Conservation (phyloP, 176 grass and related monocot species). For the Dactylis glomerata region DNA sequence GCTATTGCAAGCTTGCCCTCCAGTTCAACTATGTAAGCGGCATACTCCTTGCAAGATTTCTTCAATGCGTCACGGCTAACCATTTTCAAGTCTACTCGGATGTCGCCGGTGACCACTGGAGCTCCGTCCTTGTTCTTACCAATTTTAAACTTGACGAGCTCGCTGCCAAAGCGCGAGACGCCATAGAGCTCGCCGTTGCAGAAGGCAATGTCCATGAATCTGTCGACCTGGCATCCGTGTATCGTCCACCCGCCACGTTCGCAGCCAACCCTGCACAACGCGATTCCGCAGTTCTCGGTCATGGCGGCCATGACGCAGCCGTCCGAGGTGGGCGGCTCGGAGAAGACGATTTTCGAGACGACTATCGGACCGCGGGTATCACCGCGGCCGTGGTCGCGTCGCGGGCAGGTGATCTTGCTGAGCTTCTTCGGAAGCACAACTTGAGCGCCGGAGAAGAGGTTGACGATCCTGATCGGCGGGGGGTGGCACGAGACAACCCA, state of each 20-base stretch:
- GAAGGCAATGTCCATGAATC: not conserved
- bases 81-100: not conserved
- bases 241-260: not conserved
- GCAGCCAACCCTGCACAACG: not conserved
- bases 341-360: not conserved
- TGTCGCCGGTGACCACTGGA: not conserved
- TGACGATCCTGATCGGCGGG: not conserved
- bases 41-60: not conserved
- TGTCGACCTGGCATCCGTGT: not conserved
- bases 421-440: not conserved
- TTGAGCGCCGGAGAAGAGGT: not conserved
- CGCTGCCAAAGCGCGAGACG: not conserved
- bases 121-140: not conserved
- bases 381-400: not conserved
- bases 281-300: not conserved
- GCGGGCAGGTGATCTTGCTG: not conserved
- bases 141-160: not conserved
- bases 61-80: not conserved
- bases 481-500: not conserved
- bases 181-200: not conserved
- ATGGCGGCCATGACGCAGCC: not conserved
- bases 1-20: not conserved
- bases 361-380: not conserved
- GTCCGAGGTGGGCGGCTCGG: not conserved
- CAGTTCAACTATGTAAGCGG: not conserved